Evolutionary conservation across 2,329 filamentous ascomycete genomes (phyloP).

Genomic region (Emergomyces pasteurianus): DNA sequence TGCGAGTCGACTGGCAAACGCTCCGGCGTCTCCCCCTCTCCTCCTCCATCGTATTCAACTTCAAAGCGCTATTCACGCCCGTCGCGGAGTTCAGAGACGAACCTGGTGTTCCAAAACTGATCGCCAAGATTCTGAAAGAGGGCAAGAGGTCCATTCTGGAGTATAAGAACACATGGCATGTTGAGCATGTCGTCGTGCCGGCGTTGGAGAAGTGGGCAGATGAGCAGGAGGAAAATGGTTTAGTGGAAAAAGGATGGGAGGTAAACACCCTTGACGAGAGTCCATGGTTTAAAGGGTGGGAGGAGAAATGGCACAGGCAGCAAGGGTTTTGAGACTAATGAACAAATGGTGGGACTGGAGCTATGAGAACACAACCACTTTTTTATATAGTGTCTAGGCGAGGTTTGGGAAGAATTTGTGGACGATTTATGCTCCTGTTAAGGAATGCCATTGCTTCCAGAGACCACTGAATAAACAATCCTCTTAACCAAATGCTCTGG

Average conservation of each 20-base stretch:
- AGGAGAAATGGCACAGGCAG: constrained; percentile 56
- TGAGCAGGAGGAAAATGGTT: constrained; percentile 53
- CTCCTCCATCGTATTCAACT: constrained; percentile 70
- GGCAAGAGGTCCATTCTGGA: constrained; percentile 60
- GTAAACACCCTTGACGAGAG: constrained; percentile 58
- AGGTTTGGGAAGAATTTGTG: too few species aligned
- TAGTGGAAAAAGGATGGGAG: constrained; percentile 53
- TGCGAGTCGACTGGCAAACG: constrained; percentile 84
- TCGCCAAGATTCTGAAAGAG: constrained; percentile 57
- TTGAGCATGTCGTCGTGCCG: constrained; percentile 59
- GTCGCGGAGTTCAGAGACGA: constrained; percentile 58
- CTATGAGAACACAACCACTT: too few species aligned
- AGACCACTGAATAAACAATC: too few species aligned
- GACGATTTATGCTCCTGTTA: too few species aligned
- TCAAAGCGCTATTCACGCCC: constrained; percentile 75
- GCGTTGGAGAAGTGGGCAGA: constrained; percentile 49
- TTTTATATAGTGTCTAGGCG: too few species aligned
- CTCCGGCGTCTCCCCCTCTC: constrained; percentile 66
- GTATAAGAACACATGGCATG: constrained; percentile 75
- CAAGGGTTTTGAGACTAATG: constrained; percentile 43
- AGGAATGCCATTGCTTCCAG: too few species aligned
- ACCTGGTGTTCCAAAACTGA: constrained; percentile 56
- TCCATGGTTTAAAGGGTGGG: constrained; percentile 67
- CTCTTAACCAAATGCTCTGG: too few species aligned
- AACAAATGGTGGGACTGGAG: not conserved